A percentile compares a stretch with the other conserved stretches of the same genome.
Conservation (phyloP, 495 filamentous ascomycete genomes). For the Podospora appendiculata region DNA sequence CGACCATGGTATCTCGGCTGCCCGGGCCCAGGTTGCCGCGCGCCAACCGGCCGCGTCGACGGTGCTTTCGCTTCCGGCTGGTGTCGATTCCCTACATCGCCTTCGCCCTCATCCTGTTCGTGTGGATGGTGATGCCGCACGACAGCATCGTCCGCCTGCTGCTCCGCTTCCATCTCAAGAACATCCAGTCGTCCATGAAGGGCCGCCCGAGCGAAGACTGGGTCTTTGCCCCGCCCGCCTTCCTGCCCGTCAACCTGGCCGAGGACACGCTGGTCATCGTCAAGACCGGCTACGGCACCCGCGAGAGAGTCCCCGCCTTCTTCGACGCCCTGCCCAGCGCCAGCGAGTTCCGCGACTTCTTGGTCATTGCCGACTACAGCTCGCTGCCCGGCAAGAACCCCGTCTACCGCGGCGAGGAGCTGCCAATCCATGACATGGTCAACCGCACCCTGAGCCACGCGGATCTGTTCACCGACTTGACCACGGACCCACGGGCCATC, state of each 20-base stretch:
- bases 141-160: constrained; percentile 15
- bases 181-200: not conserved
- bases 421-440: constrained; percentile 28
- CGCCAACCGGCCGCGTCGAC: too few species aligned
- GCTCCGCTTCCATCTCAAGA: constrained; percentile 11
- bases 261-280: constrained; percentile 33
- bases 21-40: too few species aligned
- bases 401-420: constrained; percentile 17
- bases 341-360: constrained; percentile 19
- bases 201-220: constrained; percentile 8
- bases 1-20: too few species aligned
- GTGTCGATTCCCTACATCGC: too few species aligned
- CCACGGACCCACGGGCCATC: constrained; percentile 16
- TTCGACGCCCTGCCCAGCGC: constrained; percentile 26
- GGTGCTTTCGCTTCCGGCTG: too few species aligned
- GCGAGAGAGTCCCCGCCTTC: constrained; percentile 23
- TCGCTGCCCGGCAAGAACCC: constrained; percentile 3
- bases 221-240: constrained; percentile 10
- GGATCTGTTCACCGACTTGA: constrained; percentile 4
- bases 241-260: constrained; percentile 18
- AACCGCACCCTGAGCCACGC: constrained; percentile 19
- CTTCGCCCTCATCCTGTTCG: constrained; percentile 1
- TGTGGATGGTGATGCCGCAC: constrained; percentile 14
- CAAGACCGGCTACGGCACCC: constrained; percentile 41
- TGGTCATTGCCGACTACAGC: constrained; percentile 35